Evolutionary conservation across 768 basidiomycete species (phyloP).

Genomic region (Trametes meyenii): DNA sequence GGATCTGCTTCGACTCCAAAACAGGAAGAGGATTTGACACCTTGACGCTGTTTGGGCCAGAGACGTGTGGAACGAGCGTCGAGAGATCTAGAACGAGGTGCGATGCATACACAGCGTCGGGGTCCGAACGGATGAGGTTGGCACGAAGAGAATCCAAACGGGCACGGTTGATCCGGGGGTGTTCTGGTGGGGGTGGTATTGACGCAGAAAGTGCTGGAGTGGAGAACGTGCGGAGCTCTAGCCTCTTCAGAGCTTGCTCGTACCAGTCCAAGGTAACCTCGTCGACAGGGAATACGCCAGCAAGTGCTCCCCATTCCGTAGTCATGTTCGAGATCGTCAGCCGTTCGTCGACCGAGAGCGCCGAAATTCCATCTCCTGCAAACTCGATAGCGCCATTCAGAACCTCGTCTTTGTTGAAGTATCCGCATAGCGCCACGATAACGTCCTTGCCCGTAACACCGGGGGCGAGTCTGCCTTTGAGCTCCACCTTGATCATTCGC

Average conservation of each 20-base stretch:
- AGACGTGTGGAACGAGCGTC: constrained; percentile 92
- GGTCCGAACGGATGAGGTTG: constrained; percentile 65
- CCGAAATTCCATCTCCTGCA: constrained; percentile 81
- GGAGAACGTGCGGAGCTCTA: constrained; percentile 78
- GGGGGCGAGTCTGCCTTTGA: constrained; percentile 76
- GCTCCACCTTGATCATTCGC: constrained; percentile 92
- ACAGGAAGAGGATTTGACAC: constrained; percentile 89
- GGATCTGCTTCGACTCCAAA: constrained; percentile 72
- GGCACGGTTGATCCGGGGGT: constrained; percentile 81
- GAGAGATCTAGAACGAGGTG: constrained; percentile 92
- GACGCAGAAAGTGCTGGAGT: constrained; percentile 44
- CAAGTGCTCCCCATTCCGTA: constrained; percentile 98
- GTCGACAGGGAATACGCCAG: constrained; percentile 94
- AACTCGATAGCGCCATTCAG: constrained; percentile 98
- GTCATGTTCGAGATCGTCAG: constrained; percentile 99
- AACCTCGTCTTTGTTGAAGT: constrained; percentile 95
- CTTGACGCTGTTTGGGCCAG: constrained; percentile 98
- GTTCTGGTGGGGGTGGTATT: constrained; percentile 76
- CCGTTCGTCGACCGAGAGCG: constrained; percentile 86
- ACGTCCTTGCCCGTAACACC: constrained; percentile 99
- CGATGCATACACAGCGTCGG: constrained; percentile 78
- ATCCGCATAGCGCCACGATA: constrained; percentile 94
- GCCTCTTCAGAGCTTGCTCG: constrained; percentile 66
- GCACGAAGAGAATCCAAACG: constrained; percentile 69
- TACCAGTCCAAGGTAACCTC: constrained; percentile 85